Evolutionary conservation across 2,329 filamentous ascomycete genomes (phyloP).

Genomic region (Aureobasidium pullulans): DNA sequence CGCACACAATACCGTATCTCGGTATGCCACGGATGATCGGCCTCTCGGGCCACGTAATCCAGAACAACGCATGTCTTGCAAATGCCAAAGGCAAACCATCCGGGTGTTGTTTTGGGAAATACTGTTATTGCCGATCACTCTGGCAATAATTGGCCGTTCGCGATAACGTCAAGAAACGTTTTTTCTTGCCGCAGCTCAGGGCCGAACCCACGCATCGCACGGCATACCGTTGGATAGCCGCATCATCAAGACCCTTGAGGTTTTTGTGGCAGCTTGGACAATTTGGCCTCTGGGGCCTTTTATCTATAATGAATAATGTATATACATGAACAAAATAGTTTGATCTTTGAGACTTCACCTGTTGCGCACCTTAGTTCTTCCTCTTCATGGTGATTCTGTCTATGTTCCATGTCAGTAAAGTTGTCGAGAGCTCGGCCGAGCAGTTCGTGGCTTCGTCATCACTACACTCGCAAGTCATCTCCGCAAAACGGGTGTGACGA

Average conservation of each 20-base stretch:
- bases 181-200: not conserved
- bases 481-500: not conserved
- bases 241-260: not conserved
- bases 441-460: not conserved
- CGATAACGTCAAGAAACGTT: not conserved
- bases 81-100: not conserved
- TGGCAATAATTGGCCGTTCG: slow-evolving; percentile 1
- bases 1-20: not conserved
- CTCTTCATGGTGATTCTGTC: not conserved
- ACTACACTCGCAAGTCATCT: not conserved
- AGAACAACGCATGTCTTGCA: not conserved
- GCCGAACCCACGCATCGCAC: not conserved
- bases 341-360: not conserved
- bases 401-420: not conserved
- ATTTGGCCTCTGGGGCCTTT: not conserved
- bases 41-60: not conserved
- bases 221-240: not conserved
- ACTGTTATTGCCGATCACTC: not conserved
- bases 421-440: not conserved
- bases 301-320: not conserved
- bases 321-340: not conserved
- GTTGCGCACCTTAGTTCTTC: not conserved
- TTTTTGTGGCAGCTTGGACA: not conserved
- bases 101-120: not conserved
- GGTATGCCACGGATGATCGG: slow-evolving; percentile 1